Percentiles rank a stretch among this genome's conserved stretches.
These are phyloP conservation scores for Talaromyces liani DNA, from an alignment of 495 filamentous ascomycete species.

Conservation along the genomic window DNA sequence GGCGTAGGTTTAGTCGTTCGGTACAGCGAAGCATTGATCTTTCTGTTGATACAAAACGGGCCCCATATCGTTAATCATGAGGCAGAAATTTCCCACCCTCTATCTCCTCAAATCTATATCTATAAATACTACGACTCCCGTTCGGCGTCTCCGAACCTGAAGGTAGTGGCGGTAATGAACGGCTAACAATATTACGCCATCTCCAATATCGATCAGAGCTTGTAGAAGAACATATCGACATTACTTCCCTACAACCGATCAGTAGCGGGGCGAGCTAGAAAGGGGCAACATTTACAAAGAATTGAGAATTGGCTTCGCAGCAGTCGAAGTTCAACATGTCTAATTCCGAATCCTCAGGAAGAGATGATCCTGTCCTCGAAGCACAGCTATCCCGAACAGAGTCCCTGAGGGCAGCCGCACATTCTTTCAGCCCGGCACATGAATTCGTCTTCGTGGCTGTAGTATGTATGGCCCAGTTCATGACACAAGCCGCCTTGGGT, in stretches of 20 bases:
- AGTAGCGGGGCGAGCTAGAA: not conserved
- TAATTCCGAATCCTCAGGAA: not conserved
- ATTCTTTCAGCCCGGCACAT: conserved; percentile 7
- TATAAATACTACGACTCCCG: not conserved
- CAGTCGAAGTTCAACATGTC: not conserved
- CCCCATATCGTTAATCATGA: not conserved
- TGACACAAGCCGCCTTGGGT: conserved; percentile 36
- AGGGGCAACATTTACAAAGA: not conserved
- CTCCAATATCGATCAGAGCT: not conserved
- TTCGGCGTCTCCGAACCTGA: not conserved
- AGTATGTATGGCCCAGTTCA: conserved; percentile 41
- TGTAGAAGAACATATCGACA: not conserved
- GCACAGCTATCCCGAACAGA: conserved; percentile 3
- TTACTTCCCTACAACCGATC: not conserved
- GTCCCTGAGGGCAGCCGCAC: not conserved
- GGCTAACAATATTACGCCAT: not conserved
- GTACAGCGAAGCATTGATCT: not conserved
- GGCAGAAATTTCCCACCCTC: not conserved
- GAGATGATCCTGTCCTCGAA: not conserved
- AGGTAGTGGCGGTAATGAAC: not conserved
- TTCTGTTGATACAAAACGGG: not conserved
- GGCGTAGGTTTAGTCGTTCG: too few relatives aligned
- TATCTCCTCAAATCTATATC: not conserved
- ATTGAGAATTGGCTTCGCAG: not conserved
- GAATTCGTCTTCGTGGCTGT: conserved; percentile 38